Conservation (phyloP, 2,329 filamentous ascomycete genomes). For the Chrysosporium keratinophilum region DNA sequence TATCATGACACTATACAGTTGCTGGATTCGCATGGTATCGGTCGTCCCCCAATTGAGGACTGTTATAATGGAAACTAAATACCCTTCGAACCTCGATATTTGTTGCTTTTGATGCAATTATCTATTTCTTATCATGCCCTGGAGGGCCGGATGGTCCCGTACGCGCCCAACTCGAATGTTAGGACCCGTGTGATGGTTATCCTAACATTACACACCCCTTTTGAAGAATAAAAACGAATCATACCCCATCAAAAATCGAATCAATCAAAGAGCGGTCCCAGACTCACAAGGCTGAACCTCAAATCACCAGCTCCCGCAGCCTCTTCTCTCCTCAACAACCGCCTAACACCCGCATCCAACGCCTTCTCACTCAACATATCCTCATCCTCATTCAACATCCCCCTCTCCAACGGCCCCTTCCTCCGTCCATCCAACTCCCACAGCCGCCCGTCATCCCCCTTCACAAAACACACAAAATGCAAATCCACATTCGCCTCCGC, state of each 20-base stretch:
- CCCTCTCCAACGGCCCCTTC: constrained; percentile 63
- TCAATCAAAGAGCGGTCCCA: constrained; percentile 49
- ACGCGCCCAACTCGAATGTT: no score
- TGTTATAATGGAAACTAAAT: no score
- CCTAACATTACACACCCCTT: no score
- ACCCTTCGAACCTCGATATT: no score
- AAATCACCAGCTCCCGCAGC: constrained; percentile 47
- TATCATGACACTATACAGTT: no score
- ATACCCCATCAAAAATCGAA: no score
- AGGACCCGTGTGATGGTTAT: no score
- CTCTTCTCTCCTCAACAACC: constrained; percentile 50
- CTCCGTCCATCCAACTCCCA: constrained; percentile 73
- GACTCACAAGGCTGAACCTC: constrained; percentile 53
- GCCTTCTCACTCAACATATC: constrained; percentile 68
- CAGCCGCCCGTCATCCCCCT: constrained; percentile 57
- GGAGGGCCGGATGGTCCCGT: no score
- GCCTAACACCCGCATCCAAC: constrained; percentile 56
- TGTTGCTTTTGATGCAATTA: no score
- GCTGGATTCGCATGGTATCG: no score
- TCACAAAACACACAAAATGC: constrained; percentile 93
- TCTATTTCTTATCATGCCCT: no score
- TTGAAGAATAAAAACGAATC: not conserved
- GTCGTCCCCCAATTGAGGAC: no score
- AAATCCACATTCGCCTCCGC: constrained; percentile 78
- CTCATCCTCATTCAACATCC: constrained; percentile 48